Evolutionary conservation across 139 green algal genomes (phyloP).

Genomic region (Edaphochlamys debaryana): DNA sequence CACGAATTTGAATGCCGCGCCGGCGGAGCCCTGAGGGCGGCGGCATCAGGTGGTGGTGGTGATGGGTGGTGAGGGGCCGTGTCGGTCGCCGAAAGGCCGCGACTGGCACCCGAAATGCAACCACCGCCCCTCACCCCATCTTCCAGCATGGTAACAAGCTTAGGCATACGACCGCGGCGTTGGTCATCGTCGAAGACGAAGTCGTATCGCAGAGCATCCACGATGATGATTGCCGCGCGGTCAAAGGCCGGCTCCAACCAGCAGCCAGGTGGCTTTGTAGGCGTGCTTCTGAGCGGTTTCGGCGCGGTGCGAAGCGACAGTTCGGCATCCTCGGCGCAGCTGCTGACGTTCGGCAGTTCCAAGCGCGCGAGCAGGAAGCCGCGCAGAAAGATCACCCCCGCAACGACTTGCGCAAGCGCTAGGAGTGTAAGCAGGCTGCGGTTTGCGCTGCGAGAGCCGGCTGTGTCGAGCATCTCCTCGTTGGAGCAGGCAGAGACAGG

Average conservation of each 20-base stretch:
- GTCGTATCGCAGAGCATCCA: constrained; percentile 86
- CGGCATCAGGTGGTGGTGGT: too few relatives aligned
- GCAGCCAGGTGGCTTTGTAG: constrained; percentile 19
- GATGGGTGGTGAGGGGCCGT: too few relatives aligned
- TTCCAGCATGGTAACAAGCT: constrained; percentile 26
- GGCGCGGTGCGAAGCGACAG: not conserved
- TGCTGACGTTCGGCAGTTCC: constrained; percentile 68
- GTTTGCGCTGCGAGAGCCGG: too few relatives aligned
- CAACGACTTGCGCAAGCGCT: not conserved
- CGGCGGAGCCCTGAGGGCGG: constrained; percentile 45
- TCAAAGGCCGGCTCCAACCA: constrained; percentile 46
- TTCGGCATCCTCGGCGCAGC: not conserved
- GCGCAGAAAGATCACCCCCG: constrained; percentile 68
- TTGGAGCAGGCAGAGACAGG: not conserved
- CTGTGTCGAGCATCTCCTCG: too few relatives aligned
- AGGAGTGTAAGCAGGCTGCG: too few relatives aligned
- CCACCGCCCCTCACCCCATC: constrained; percentile 43
- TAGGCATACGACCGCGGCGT: constrained; percentile 20
- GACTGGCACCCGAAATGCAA: too few relatives aligned
- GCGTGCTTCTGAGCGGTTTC: too few relatives aligned
- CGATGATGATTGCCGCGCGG: constrained; percentile 74
- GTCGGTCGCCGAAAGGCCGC: too few relatives aligned
- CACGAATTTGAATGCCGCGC: constrained; percentile 71
- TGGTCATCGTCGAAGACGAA: constrained; percentile 53
- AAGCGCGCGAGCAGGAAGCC: constrained; percentile 88